Percentiles rank a stretch among this genome's conserved stretches.
Conservation (phyloP, 73 alveolate species). For the Paramecium tetraurelia region DNA sequence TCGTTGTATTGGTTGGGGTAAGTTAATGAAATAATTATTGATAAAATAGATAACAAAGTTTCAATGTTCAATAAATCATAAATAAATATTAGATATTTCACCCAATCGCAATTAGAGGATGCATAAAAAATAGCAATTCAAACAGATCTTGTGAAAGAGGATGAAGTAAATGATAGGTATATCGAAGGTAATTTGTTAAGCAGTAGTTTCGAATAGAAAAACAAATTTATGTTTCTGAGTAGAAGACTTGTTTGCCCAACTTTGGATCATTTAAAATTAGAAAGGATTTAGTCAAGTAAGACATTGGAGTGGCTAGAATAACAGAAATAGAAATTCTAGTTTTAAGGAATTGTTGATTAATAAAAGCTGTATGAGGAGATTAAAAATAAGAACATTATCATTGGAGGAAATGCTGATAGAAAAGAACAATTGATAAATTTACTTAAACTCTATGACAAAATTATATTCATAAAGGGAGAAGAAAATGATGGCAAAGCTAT, state of each 20-base stretch:
- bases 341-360: slow-evolving; percentile 25
- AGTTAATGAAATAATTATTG: slow-evolving; percentile 12
- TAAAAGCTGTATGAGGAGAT: background rate
- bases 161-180: background rate
- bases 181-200: background rate
- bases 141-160: background rate
- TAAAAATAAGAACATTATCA: background rate
- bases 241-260: slow-evolving; percentile 37
- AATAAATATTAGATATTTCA: slow-evolving; percentile 30
- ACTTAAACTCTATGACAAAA: slow-evolving; percentile 14
- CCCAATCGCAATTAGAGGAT: background rate
- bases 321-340: background rate
- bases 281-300: background rate
- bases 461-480: background rate
- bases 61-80: background rate
- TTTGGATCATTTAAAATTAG: slow-evolving; percentile 2
- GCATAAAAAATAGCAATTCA: background rate
- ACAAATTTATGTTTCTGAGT: background rate
- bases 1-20: slow-evolving; percentile 37
- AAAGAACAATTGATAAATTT: slow-evolving; percentile 6
- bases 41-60: background rate
- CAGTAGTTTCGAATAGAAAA: background rate
- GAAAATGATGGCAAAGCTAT: slow-evolving; percentile 15
- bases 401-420: background rate
- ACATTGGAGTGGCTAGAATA: background rate